A percentile compares a stretch with the other conserved stretches of the same genome.
These are phyloP conservation scores for Kluyveromyces nonfermentans DNA, from an alignment of 805 yeast species.

Conservation along the genomic window DNA sequence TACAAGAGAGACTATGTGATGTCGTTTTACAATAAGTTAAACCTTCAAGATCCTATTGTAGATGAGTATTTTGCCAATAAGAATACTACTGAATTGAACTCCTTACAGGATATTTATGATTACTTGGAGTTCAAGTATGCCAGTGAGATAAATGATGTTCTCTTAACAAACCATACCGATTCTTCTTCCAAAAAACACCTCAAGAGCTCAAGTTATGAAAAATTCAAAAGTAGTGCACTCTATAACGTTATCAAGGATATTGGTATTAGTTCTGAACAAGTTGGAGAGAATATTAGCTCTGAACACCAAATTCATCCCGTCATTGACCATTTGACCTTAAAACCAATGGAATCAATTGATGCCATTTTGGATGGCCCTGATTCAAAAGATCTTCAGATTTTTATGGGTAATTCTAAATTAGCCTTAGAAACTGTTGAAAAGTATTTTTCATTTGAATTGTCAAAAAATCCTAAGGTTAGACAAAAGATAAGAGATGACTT, in stretches of 20 bases:
- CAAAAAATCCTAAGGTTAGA: slow-evolving; percentile 73
- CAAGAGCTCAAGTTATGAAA: slow-evolving; percentile 53
- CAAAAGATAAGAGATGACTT: slow-evolving; percentile 56
- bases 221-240: slow-evolving; percentile 54
- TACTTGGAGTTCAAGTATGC: slow-evolving; percentile 65
- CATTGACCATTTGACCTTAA: slow-evolving; percentile 47
- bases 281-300: slow-evolving; percentile 72
- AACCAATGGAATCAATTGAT: slow-evolving; percentile 54
- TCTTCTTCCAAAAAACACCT: slow-evolving; percentile 42
- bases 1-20: slow-evolving; percentile 61
- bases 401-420: slow-evolving; percentile 42
- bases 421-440: slow-evolving; percentile 68
- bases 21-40: slow-evolving; percentile 44
- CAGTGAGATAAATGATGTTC: slow-evolving; percentile 31
- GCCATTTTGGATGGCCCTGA: slow-evolving; percentile 28
- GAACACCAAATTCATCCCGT: slow-evolving; percentile 62
- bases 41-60: slow-evolving; percentile 47
- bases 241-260: slow-evolving; percentile 57
- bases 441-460: slow-evolving; percentile 69
- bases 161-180: slow-evolving; percentile 18
- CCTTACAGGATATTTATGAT: slow-evolving; percentile 71
- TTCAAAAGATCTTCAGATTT: slow-evolving; percentile 28
- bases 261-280: slow-evolving; percentile 71
- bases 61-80: slow-evolving; percentile 49
- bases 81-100: slow-evolving; percentile 51